These are phyloP conservation scores for Cyathus striatus DNA, from an alignment of 768 basidiomycete genomes.

Conservation along the genomic window DNA sequence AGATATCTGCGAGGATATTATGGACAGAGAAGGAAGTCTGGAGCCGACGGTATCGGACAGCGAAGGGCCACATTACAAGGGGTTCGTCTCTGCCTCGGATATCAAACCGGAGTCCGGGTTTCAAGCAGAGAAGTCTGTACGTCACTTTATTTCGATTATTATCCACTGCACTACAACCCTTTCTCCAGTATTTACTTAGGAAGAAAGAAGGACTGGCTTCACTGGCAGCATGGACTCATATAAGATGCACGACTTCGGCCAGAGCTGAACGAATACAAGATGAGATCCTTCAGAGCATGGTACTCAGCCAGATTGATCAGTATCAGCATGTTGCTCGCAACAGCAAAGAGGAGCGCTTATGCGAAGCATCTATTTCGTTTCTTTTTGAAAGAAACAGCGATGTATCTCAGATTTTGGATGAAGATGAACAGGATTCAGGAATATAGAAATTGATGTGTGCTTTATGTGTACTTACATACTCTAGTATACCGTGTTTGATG, in stretches of 20 bases:
- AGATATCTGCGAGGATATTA: background rate
- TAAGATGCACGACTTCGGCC: slow-evolving; percentile 57
- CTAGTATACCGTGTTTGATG: no score
- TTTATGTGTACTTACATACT: no score
- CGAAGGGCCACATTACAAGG: slow-evolving; percentile 25
- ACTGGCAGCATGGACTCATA: slow-evolving; percentile 80
- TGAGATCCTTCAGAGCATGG: slow-evolving; percentile 51
- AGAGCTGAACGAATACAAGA: slow-evolving; percentile 55
- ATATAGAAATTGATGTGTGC: no score
- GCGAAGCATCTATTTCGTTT: slow-evolving; percentile 71
- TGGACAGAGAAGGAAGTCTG: slow-evolving; percentile 5
- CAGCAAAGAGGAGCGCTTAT: no score
- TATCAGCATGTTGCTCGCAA: background rate
- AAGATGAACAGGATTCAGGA: no score
- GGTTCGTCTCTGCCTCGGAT: slow-evolving; percentile 66
- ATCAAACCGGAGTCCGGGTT: slow-evolving; percentile 39
- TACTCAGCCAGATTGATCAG: slow-evolving; percentile 11
- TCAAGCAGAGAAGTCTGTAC: slow-evolving; percentile 50
- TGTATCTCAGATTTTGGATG: no score
- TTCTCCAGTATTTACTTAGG: slow-evolving; percentile 54
- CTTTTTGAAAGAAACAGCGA: slow-evolving; percentile 53
- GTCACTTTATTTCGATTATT: slow-evolving; percentile 8
- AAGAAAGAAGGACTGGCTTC: slow-evolving; percentile 66
- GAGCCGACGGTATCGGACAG: slow-evolving; percentile 9
- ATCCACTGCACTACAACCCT: background rate